Conservation (phyloP, 768 basidiomycete genomes). For the Saitozyma podzolica region DNA sequence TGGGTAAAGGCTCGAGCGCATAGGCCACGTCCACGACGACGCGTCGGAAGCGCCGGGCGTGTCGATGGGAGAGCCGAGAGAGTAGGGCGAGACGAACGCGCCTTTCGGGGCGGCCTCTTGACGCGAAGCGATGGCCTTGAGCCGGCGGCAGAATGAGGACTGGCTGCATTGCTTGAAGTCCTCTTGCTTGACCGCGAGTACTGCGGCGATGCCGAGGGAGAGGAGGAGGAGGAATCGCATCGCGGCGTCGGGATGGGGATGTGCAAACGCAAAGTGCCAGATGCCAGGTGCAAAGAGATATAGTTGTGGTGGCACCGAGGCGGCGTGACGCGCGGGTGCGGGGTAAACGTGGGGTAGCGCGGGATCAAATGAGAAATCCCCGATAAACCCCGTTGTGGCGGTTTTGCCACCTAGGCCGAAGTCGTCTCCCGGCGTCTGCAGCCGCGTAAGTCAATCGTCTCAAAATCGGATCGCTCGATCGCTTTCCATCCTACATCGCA, state of each 20-base stretch:
- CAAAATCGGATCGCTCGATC: too few relatives aligned
- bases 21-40: conserved; percentile 64
- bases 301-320: background rate
- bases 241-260: background rate
- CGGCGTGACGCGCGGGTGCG: too few relatives aligned
- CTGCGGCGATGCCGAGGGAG: conserved; percentile 17
- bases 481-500: too few relatives aligned
- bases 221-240: conserved; percentile 18
- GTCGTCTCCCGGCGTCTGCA: too few relatives aligned
- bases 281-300: background rate
- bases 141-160: conserved; percentile 89
- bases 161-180: conserved; percentile 97
- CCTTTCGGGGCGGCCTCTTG: conserved; percentile 59
- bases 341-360: too few relatives aligned
- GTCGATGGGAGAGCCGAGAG: conserved; percentile 57
- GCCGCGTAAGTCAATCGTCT: too few relatives aligned
- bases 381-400: too few relatives aligned
- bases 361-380: too few relatives aligned
- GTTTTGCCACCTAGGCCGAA: too few relatives aligned
- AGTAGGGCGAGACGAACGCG: conserved; percentile 84
- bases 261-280: too few relatives aligned
- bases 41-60: background rate
- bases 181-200: conserved; percentile 57
- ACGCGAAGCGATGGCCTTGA: conserved; percentile 76
- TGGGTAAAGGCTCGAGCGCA: conserved; percentile 80